Evolutionary conservation across 495 filamentous ascomycete species (phyloP), one percentile per base, ranked within the genome.

Genomic region (Bacidia rubella): DNA sequence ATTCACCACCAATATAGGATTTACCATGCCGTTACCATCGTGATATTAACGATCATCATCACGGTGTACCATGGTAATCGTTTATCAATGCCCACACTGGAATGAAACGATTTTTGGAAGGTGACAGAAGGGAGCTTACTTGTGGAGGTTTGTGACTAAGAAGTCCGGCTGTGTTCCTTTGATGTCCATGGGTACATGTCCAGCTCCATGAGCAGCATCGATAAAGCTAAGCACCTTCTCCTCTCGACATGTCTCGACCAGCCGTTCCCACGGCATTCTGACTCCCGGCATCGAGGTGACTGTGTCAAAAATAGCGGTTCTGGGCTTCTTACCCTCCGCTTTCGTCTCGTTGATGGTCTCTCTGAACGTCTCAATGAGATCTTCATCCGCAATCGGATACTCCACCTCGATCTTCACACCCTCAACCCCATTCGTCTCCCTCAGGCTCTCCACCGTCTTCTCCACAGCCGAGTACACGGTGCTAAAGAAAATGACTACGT

Each of bases 111-210:
- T n/a, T 10, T 39, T n/a, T n/a, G 10, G 9, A 9, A 39, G 32
- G 32, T n/a, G n/a, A 39, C 10, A 21, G 47, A 35, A 41, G 23
- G n/a, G 29, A 56, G 45, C 67, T 52, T 68, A 79, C 77, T 96
- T 97, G 66, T 96, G 87, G 58, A 78, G 79, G 62, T 95, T 95
- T 21, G 72, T 79, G 9, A 87, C 75, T 55, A 94, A 81, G 65
- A 95, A 96, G 56, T 96, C 89, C 0, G 85, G 80, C 32, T 81
- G 71, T n/a, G 87, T 63, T 21, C 56, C 62, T 0, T 58, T 58
- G 20, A 95, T 67, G 57, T 89, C 74, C 24, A 88, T 62, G 1
- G 68, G 65, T 21, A 86, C 68, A 56, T 85, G 79, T 7, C 85
- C 83, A 35, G 85, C 64, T 11, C 56, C 52, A 35, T 58, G 56